A percentile compares a stretch with the other conserved stretches of the same genome.
Evolutionary conservation across 352 stramenopile species (phyloP).

Genomic region (Phytophthora foliorum): DNA sequence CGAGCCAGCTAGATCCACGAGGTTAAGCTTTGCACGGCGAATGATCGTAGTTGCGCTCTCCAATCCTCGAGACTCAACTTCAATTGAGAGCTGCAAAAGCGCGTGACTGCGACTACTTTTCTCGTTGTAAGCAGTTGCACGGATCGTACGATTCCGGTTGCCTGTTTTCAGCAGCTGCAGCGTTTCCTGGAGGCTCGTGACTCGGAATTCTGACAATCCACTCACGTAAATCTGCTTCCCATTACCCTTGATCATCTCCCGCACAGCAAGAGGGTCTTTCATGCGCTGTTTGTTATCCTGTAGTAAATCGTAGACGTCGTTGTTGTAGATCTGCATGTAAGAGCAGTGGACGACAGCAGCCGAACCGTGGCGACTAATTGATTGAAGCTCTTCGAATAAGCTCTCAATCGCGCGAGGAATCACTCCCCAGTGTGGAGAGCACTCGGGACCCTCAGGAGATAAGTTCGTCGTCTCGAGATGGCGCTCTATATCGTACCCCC

Average conservation of each 20-base stretch:
- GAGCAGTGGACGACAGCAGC: constrained; percentile 87
- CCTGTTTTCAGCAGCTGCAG: constrained; percentile 79
- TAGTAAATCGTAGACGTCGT: constrained; percentile 81
- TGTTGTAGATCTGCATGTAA: constrained; percentile 95
- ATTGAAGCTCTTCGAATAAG: constrained; percentile 81
- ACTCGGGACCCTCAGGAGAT: constrained; percentile 5
- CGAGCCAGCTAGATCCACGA: constrained; percentile 93
- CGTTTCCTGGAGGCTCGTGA: constrained; percentile 83
- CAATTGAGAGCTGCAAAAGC: constrained; percentile 84
- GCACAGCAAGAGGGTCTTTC: constrained; percentile 61
- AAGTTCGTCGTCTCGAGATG: constrained; percentile 29
- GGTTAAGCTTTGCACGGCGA: constrained; percentile 87
- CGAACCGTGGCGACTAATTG: constrained; percentile 58
- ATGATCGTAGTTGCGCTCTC: constrained; percentile 82
- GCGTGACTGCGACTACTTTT: constrained; percentile 90
- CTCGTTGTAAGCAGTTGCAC: constrained; percentile 90
- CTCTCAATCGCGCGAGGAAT: constrained; percentile 89
- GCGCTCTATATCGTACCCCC: constrained; percentile 68
- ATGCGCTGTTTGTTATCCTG: constrained; percentile 68
- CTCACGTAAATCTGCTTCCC: constrained; percentile 91
- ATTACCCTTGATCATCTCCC: constrained; percentile 83
- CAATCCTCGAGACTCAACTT: constrained; percentile 78
- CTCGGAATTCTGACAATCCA: constrained; percentile 91
- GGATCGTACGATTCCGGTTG: constrained; percentile 89
- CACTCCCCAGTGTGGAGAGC: constrained; percentile 61